Base-by-base conservation (phyloP, 2,329 filamentous ascomycete genomes). In the Cladobotryum protrusum region DNA sequence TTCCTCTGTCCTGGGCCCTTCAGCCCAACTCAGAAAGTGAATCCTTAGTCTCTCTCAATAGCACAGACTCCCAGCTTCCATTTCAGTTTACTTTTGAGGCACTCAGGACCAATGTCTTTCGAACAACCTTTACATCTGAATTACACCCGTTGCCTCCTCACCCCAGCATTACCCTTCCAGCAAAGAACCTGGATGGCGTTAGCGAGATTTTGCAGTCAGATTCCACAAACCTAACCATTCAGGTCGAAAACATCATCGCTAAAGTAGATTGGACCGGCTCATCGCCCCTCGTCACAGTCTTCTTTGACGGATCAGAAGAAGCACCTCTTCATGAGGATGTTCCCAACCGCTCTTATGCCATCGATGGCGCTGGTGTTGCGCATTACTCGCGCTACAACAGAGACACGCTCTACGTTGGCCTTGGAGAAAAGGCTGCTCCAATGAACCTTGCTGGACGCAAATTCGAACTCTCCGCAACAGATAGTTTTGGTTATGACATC, bases 401-500 rank as follows among this genome's bases (percentile, higher is more conserved):
- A 14, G 72, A 76, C 17, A 83, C 79, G 0, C 72, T 89, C 0
- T 82, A 89, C 57, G 78, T 87, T 15, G 85, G 86, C 0, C 71
- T 89, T 0, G 86, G 85, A 4, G 85, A 89, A 62, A 88, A 88
- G 62, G 74, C 82, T 5, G 85, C 83, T 0, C 85, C 85, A 0
- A 87, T 89, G 82, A 80, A 89, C 58, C 72, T 89, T 1, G 82
- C 77, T 0, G 83, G 82, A 32, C 75, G 85, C 1, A 73, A 78
- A 20, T 89, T 88, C 62, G 74, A 77, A 20, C 70, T 89, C 13
- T 81, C 83, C 0, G 83, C 82, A 2, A 87, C 82, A 0, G 85
- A 89, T 63, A 84, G 79, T 35, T 89, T 89, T 57, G 83, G 85
- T 2, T 88, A 89, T 59, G 84, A 89, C 57, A 78, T 82, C 4